These are phyloP conservation scores for Aspergillus japonicus DNA, from an alignment of 2,329 filamentous ascomycete genomes.

Conservation along the genomic window DNA sequence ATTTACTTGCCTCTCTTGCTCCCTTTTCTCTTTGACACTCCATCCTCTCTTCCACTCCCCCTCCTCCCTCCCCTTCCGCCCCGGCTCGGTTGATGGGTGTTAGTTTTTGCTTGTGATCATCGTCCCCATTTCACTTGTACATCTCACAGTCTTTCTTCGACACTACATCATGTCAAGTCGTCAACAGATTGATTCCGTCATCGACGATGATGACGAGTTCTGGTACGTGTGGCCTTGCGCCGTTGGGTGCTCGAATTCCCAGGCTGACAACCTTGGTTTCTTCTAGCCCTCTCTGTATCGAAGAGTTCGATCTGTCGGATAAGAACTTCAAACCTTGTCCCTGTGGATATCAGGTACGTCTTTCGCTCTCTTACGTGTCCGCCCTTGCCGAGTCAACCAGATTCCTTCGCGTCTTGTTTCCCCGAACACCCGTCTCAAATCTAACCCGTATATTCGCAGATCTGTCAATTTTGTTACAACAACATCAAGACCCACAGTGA, in stretches of 20 bases:
- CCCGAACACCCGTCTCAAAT: slow-evolving; percentile 3
- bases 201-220: slow-evolving; percentile 51
- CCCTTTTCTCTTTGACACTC: slow-evolving; percentile 9
- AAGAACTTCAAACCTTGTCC: slow-evolving; percentile 96
- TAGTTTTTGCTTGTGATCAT: slow-evolving; percentile 16
- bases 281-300: slow-evolving; percentile 87
- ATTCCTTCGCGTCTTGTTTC: slow-evolving; percentile 11
- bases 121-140: slow-evolving; percentile 15
- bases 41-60: slow-evolving; percentile 19
- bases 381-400: not conserved
- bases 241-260: slow-evolving; percentile 1
- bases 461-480: slow-evolving; percentile 99
- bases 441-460: slow-evolving; percentile 52
- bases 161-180: slow-evolving; percentile 43
- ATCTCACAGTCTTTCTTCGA: slow-evolving; percentile 22
- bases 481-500: slow-evolving; percentile 94
- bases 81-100: slow-evolving; percentile 18
- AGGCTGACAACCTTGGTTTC: slow-evolving; percentile 24
- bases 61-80: slow-evolving; percentile 22
- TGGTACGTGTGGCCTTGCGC: slow-evolving; percentile 35
- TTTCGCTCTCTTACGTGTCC: not conserved
- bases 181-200: slow-evolving; percentile 49
- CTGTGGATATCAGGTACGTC: slow-evolving; percentile 89
- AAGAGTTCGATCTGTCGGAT: slow-evolving; percentile 97
- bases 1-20: slow-evolving; percentile 3